Base-by-base conservation (phyloP, 345 rosid species). In the Populus davidiana region DNA sequence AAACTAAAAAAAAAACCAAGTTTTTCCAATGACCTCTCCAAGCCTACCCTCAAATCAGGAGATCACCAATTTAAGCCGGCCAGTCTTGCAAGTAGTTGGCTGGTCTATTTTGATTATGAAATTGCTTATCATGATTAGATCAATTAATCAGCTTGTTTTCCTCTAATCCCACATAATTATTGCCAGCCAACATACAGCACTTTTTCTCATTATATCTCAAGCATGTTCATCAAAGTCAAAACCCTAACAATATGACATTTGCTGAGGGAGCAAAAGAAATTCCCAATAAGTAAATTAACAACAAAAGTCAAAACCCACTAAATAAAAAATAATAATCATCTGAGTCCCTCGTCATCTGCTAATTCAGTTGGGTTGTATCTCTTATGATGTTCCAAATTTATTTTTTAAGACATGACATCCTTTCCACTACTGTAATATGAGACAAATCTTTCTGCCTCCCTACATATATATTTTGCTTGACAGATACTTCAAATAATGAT, bases 181-280 rank as follows among this genome's bases (percentile, higher is more conserved):
- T 78, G 81, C 74, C 87, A 79, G 75, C 83, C 62, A 50, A 36
- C 38, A n/a, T 14, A 63, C 75, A 41, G 27, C 74, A 64, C 23
- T 13, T 0, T 27, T 75, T 9, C 68, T 10, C 38, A 23, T 16
- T 65, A 6, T 8, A 65, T 18, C 39, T n/a, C 18, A 8, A 23
- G 6, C 10, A 12, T 23, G 18, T 69, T n/a, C 14, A 6, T 47
- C 11, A 29, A 47, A 16, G 39, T 43, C 36, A 27, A 70, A 67
- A 8, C 33, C 77, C 69, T 20, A 9, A 6, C 29, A 27, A 63
- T 29, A 29, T 41, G 36, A 74, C 77, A 2, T 62, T 74, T 20
- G 9, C 17, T 29, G 29, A 11, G 70, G 49, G 54, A 25, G 7
- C 27, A 5, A 18, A 21, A 73, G 3, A 59, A 38, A 21, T 10